A percentile compares a stretch with the other conserved stretches of the same genome.
Conservation (phyloP, 331 rosid genomes). For the Acacia concinna region DNA sequence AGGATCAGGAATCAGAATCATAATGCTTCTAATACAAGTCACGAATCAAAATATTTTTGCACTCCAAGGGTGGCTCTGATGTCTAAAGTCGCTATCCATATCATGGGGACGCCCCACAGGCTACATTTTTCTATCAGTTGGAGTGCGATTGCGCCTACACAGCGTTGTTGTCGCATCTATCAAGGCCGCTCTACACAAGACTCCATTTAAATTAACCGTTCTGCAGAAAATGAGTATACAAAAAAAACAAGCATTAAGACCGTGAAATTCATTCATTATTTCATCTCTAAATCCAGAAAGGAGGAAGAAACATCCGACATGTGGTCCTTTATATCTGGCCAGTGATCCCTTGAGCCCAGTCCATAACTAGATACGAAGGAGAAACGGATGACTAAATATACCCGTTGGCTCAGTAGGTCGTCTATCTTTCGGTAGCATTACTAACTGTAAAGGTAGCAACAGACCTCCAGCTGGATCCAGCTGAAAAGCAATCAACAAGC, state of each 20-base stretch:
- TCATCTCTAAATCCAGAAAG: background rate
- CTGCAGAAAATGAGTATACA: slow-evolving; percentile 20
- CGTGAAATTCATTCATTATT: background rate
- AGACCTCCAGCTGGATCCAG: background rate
- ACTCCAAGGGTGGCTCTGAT: background rate
- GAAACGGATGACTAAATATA: slow-evolving; percentile 21
- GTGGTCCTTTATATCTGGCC: background rate
- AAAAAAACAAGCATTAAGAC: background rate
- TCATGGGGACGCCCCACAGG: background rate
- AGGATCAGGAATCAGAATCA: background rate
- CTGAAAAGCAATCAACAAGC: slow-evolving; percentile 32
- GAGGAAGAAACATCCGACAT: background rate
- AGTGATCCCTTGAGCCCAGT: slow-evolving; percentile 1
- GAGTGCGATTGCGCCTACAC: background rate
- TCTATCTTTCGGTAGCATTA: background rate
- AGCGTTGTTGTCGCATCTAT: background rate
- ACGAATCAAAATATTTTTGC: background rate
- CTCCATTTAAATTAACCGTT: background rate
- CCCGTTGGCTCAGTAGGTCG: slow-evolving; percentile 20
- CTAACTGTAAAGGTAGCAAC: background rate
- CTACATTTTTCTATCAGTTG: background rate
- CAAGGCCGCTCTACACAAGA: background rate
- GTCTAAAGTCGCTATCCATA: background rate
- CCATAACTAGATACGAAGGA: background rate
- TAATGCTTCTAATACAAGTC: background rate